Conservation (phyloP, 2,329 filamentous ascomycete species). For the Whalleya microplaca region DNA sequence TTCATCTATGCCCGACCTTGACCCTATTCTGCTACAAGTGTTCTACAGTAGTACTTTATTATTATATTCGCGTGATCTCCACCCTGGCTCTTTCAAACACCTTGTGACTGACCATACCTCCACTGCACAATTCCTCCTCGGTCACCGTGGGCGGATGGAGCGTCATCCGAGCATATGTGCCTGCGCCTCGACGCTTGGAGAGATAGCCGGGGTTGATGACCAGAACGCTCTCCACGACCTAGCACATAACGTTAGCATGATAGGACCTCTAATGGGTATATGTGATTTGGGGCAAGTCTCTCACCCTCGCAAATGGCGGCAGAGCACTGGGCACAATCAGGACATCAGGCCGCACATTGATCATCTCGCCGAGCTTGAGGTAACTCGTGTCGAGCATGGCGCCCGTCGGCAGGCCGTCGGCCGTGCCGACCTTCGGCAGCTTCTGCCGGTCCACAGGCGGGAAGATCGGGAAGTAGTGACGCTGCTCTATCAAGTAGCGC, state of each 20-base stretch:
- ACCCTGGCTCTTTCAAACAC: constrained; percentile 83
- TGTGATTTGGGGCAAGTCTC: constrained; percentile 37
- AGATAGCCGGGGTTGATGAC: constrained; percentile 89
- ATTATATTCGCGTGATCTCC: constrained; percentile 79
- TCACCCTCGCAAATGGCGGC: constrained; percentile 85
- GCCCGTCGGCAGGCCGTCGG: constrained; percentile 66
- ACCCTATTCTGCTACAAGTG: neutral
- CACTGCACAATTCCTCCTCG: constrained; percentile 59
- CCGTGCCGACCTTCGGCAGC: constrained; percentile 66
- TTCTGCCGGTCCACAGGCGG: constrained; percentile 73
- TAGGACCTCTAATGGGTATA: neutral
- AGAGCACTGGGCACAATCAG: constrained; percentile 81
- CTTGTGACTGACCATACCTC: constrained; percentile 68
- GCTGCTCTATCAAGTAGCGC: constrained; percentile 81
- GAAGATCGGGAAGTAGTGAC: constrained; percentile 89
- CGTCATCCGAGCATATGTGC: constrained; percentile 82
- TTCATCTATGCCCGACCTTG: neutral
- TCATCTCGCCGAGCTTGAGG: constrained; percentile 87
- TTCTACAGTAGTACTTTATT: constrained; percentile 12
- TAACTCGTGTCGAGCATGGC: constrained; percentile 83
- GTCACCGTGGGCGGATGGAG: constrained; percentile 67
- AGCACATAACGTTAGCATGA: constrained; percentile 4
- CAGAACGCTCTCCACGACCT: constrained; percentile 90
- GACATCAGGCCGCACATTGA: constrained; percentile 83
- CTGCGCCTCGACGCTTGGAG: constrained; percentile 81